These are phyloP conservation scores for Comarum palustre DNA, from an alignment of 306 rosid species.

Conservation along the genomic window DNA sequence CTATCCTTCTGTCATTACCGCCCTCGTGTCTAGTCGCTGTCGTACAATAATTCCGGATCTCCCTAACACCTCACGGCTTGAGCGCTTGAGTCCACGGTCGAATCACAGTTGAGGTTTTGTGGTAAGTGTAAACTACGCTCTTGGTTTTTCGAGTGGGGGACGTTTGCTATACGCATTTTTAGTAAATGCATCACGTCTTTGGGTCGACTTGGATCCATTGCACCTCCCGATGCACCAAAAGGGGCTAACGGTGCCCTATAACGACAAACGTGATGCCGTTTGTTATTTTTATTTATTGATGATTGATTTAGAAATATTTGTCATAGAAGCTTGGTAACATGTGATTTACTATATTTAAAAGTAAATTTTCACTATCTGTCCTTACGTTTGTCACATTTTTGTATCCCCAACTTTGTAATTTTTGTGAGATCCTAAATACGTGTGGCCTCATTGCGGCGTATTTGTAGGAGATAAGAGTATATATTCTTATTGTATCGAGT, in stretches of 20 bases:
- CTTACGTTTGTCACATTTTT: not conserved
- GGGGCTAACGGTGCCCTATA: constrained; percentile 17
- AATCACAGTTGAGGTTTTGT: not conserved
- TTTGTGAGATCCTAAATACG: too few relatives aligned
- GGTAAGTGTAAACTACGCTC: not conserved
- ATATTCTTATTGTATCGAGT: too few relatives aligned
- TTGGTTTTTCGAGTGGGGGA: not conserved
- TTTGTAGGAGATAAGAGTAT: too few relatives aligned
- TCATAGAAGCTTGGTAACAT: not conserved
- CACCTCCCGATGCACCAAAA: constrained; percentile 21
- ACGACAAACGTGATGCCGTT: constrained; percentile 20
- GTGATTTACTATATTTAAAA: not conserved
- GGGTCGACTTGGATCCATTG: constrained; percentile 20
- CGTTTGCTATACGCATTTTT: not conserved
- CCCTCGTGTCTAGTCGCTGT: not conserved
- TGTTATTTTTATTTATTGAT: not conserved
- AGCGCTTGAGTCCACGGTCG: not conserved
- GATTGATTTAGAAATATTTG: not conserved
- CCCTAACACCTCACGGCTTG: not conserved
- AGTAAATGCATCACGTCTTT: constrained; percentile 28
- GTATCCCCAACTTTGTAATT: too few relatives aligned
- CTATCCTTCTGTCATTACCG: constrained; percentile 1
- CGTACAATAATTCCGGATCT: not conserved
- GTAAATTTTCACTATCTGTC: not conserved
- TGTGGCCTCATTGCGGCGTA: too few relatives aligned